Evolutionary conservation across 2,329 filamentous ascomycete species (phyloP), one percentile per base, ranked within the genome.

Genomic region (Parastagonospora nodorum): DNA sequence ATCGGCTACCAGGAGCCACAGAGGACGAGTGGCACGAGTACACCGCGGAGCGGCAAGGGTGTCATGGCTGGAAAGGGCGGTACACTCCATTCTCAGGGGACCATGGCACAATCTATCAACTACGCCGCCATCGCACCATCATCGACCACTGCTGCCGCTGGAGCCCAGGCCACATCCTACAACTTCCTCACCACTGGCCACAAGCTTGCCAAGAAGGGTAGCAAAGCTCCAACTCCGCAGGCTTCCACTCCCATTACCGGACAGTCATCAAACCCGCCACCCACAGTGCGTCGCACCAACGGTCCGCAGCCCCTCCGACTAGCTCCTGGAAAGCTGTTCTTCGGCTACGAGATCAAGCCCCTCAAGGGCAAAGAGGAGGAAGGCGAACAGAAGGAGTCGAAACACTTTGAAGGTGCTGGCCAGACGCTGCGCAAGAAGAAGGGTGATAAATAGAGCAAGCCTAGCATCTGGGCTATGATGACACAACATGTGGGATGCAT

Each of bases 71-170:
- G 84, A 1, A 76, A 78, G 58, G 89, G 91, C 27, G 90, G 92
- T 4, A 77, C 88, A 12, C 74, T 97, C 19, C 92, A 95, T 73
- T 85, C 81, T 55, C 90, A 96, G 64, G 94, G 94, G 9, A 92
- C 88, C 53, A 99, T 99, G 94, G 92, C 94, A 0, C 91, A 96
- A 66, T 85, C 91, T n/a, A 97, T 99, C 79, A 97, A 97, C 79
- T 99, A 97, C 75, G 84, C 86, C 45, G 84, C 92, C 29, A 96
- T 99, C 60, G 90, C 92, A 0, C 92, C 94, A 1, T 86, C 86
- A 3, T 83, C 90, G 6, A 84, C 81, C 2, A 82, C 86, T 11
- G 86, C 85, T 11, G 84, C 84, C 5, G 80, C 80, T 8, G 85
- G 84, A 32, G 84, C 84, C 9, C 82, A 81, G 60, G 84, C 84